A percentile compares a stretch with the other conserved stretches of the same genome.
These are phyloP conservation scores for Tetradesmus obliquus DNA, from an alignment of 139 green algal genomes.

Conservation along the genomic window DNA sequence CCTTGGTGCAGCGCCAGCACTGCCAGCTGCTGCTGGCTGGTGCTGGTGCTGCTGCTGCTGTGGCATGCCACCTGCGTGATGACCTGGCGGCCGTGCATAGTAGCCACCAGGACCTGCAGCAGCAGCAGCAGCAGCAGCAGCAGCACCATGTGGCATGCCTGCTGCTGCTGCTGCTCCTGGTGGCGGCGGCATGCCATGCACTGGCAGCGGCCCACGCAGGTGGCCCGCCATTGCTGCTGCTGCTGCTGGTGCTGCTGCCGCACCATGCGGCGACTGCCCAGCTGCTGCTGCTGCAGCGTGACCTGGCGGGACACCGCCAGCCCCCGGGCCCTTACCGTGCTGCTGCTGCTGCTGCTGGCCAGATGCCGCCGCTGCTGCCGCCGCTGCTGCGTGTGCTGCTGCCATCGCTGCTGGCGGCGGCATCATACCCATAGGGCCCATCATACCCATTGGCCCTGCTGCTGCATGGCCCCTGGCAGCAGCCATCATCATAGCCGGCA, in stretches of 20 bases:
- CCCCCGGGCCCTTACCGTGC: background rate
- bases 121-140: background rate
- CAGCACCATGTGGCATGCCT: background rate
- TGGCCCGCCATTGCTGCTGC: conserved; percentile 28
- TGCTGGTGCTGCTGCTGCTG: conserved; percentile 16
- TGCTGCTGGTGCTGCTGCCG: conserved; percentile 26
- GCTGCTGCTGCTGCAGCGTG: conserved; percentile 32
- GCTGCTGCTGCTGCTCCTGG: background rate
- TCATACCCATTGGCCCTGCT: background rate
- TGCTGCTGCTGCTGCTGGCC: conserved; percentile 11
- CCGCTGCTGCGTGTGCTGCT: background rate
- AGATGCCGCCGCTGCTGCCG: background rate
- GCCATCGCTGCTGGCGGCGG: background rate
- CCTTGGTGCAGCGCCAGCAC: background rate
- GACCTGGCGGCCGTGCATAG: background rate
- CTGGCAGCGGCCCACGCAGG: conserved; percentile 37
- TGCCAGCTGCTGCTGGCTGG: no score
- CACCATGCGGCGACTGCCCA: background rate
- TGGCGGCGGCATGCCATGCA: background rate
- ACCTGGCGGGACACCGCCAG: background rate
- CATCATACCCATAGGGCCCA: background rate
- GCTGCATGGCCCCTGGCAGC: background rate
- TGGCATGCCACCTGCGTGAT: background rate
- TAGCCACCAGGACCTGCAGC: background rate
- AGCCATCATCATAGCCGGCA: background rate